Evolutionary conservation across 1,284 basidiomycete genomes (phyloP), one percentile per base, ranked within the genome.

Genomic region (Ceratobasidium sp.): DNA sequence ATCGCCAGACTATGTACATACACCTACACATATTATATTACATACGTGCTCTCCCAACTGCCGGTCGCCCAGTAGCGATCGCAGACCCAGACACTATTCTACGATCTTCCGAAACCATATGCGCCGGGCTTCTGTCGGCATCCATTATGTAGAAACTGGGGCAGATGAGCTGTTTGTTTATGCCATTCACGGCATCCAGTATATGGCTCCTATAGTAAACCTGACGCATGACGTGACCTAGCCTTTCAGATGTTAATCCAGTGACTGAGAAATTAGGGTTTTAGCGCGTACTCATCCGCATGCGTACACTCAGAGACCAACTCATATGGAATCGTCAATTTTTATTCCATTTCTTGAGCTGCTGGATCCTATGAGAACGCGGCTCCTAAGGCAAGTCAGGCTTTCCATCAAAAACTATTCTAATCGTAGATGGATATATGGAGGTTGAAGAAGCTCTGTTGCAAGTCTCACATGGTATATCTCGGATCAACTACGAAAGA

Each of bases 121-220:
- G 48, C 48, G 48, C 48, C 69, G 69, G 69, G 10, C n/a, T 61
- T 71, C 69, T 59, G 69, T 71, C 69, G 69, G 69, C n/a, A 23
- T n/a, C 61, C 17, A 13, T 57, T 33, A 9, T n/a, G 44, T 10
- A 64, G 42, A 1, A 46, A 42, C 23, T 44, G 23, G 20, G 61
- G 42, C 17, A 64, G 23, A 42, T 38, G 3, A 26, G 20, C 61
- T 17, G 20, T 20, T n/a, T n/a, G 42, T 44, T 5, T 15, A 15
- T n/a, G 40, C 10, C 23, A 42, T 40, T 23, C 61, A 15, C 44
- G 61, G 44, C 23, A 12, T 40, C 23, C 6, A 20, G 23, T 40
- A 44, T 40, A 64, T 64, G 61, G 42, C n/a, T 42, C n/a, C 13
- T 20, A 42, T 17, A 4, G 15, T 20, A 17, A 23, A 59, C 57